Evolutionary conservation across 1,284 basidiomycete species (phyloP).

Genomic region (Moesziomyces sp.): DNA sequence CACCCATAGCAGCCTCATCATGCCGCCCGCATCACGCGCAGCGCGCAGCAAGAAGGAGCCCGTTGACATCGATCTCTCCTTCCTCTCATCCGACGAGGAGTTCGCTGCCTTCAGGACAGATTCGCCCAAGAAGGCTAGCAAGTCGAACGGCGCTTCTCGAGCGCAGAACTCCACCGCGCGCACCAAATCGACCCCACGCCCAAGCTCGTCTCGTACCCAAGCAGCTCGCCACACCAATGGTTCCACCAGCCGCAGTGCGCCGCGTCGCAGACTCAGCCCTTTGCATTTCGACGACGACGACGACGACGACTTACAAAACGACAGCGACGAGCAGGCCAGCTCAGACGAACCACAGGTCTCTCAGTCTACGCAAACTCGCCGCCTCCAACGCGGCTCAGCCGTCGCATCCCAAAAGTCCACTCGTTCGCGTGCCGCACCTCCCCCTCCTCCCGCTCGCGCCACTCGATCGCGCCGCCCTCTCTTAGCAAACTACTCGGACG

Average conservation of each 20-base stretch:
- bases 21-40: conserved; percentile 12
- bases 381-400: background rate
- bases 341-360: background rate
- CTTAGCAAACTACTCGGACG: conserved; percentile 6
- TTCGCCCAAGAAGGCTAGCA: background rate
- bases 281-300: conserved; percentile 10
- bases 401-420: background rate
- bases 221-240: too few species aligned
- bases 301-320: conserved; percentile 11
- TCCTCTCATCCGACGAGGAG: conserved; percentile 31
- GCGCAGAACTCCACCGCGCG: background rate
- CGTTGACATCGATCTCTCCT: conserved; percentile 32
- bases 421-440: background rate
- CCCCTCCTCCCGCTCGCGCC: conserved; percentile 1
- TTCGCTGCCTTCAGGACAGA: conserved; percentile 13
- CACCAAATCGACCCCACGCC: background rate
- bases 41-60: conserved; percentile 8
- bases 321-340: conserved; percentile 12
- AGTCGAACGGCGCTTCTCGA: conserved; percentile 6
- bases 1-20: background rate
- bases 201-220: conserved; percentile 3
- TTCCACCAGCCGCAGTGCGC: background rate
- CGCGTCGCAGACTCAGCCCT: background rate
- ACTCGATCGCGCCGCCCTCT: conserved; percentile 2
- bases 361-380: background rate